phyloP scores from a whole-genome alignment of 2,329 filamentous ascomycete species.

The Ophiocordyceps camponoti-floridani region DNA sequence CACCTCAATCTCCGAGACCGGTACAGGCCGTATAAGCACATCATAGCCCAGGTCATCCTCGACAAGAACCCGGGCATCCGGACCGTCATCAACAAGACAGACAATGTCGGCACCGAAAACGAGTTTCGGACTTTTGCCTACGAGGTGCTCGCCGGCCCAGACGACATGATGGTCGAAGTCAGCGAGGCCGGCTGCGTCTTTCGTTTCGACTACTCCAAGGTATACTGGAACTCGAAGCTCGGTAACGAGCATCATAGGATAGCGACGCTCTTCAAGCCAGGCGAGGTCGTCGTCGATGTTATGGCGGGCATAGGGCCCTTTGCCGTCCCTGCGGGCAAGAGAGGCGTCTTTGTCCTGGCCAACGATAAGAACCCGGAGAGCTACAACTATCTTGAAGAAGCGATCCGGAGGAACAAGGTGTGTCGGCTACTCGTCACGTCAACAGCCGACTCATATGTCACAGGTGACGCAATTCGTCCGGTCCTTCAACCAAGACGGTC shows the following conservation, averaged over 20 bases:
- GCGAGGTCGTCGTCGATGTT: conserved; percentile 84
- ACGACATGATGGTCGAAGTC: conserved; percentile 70
- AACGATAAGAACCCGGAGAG: conserved; percentile 95
- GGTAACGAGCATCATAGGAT: conserved; percentile 78
- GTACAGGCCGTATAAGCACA: conserved; percentile 68
- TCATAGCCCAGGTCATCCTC: conserved; percentile 70
- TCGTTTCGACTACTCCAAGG: conserved; percentile 82
- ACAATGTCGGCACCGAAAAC: conserved; percentile 70
- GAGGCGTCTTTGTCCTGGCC: conserved; percentile 81
- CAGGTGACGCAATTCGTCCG: conserved; percentile 52
- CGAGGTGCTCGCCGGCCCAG: conserved; percentile 68
- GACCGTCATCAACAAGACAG: conserved; percentile 92
- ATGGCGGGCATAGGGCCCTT: conserved; percentile 98
- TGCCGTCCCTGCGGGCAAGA: conserved; percentile 78
- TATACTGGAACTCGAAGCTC: conserved; percentile 94
- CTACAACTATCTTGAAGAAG: conserved; percentile 51
- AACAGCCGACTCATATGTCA: background rate
- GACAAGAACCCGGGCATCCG: conserved; percentile 73
- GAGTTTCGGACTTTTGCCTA: conserved; percentile 86
- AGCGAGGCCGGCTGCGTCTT: conserved; percentile 75
- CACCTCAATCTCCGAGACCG: conserved; percentile 78
- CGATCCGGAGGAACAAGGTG: conserved; percentile 66
- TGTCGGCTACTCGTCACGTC: conserved; percentile 1
- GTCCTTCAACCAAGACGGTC: conserved; percentile 68
- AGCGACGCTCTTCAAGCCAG: conserved; percentile 56